Conservation (phyloP, 83 land plant species). For the Isoetes engelmannii region DNA sequence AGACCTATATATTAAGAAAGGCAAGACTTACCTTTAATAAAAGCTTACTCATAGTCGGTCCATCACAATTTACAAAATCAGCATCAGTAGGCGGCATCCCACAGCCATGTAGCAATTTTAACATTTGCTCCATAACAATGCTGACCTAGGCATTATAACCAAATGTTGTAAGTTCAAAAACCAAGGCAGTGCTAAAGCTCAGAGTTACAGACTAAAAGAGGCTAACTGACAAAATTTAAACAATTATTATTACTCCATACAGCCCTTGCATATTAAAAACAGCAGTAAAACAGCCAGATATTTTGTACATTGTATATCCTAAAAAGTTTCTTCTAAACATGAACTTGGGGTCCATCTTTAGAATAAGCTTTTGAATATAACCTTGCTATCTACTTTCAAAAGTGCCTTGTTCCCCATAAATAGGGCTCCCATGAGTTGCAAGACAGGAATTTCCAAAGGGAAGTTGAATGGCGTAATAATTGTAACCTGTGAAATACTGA, state of each 20-base stretch:
- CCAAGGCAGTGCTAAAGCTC: too few relatives aligned
- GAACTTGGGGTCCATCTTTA: too few relatives aligned
- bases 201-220: too few relatives aligned
- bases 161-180: background rate
- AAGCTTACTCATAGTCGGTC: conserved; percentile 78
- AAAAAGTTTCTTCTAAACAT: too few relatives aligned
- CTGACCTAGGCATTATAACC: conserved; percentile 54
- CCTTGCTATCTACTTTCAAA: conserved; percentile 99
- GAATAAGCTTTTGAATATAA: conserved; percentile 5
- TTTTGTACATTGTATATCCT: too few relatives aligned
- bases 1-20: background rate
- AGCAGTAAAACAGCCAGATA: too few relatives aligned
- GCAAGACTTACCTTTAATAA: conserved; percentile 53
- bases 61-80: conserved; percentile 92
- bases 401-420: conserved; percentile 98
- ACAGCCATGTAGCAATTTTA: conserved; percentile 85
- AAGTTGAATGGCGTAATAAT: conserved; percentile 84
- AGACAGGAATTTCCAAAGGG: conserved; percentile 71
- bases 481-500: conserved; percentile 52
- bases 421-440: conserved; percentile 95
- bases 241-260: too few relatives aligned
- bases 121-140: conserved; percentile 98
- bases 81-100: conserved; percentile 83
- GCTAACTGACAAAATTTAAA: too few relatives aligned
- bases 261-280: too few relatives aligned